These are phyloP conservation scores for Cavenderia fasciculata DNA, from an alignment of 78 protist species.

Conservation along the genomic window DNA sequence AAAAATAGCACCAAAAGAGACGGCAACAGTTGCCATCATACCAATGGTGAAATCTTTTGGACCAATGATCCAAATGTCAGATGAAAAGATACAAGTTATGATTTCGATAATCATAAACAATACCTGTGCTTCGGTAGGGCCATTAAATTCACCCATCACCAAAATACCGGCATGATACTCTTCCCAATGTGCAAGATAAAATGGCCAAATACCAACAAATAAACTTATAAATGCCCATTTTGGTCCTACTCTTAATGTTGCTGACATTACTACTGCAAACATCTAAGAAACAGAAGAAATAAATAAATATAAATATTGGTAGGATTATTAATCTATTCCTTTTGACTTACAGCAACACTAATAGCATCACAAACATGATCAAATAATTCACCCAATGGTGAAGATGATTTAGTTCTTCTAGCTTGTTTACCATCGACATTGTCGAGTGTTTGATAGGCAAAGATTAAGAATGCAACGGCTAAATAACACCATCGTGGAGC, in stretches of 20 bases:
- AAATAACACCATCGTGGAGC: constrained; percentile 79
- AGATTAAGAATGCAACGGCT: constrained; percentile 69
- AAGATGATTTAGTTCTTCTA: constrained; percentile 80
- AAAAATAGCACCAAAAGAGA: constrained; percentile 14
- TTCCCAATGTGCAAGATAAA: constrained; percentile 83
- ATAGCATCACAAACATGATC: constrained; percentile 88
- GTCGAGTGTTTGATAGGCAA: constrained; percentile 85
- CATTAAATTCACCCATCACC: constrained; percentile 78
- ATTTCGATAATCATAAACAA: constrained; percentile 64
- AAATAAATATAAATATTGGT: neutral
- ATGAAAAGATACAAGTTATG: constrained; percentile 58
- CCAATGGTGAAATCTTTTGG: constrained; percentile 12
- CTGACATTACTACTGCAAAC: constrained; percentile 75
- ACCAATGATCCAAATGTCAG: constrained; percentile 62
- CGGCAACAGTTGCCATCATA: neutral
- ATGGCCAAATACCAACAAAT: constrained; percentile 69
- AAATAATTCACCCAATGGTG: constrained; percentile 89
- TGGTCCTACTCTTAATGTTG: constrained; percentile 69
- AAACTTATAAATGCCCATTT: constrained; percentile 61
- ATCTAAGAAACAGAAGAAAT: neutral
- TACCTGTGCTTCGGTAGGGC: constrained; percentile 81
- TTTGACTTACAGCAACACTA: constrained; percentile 58
- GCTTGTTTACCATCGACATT: constrained; percentile 93
- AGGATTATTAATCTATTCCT: neutral
- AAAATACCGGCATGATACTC: constrained; percentile 83